Evolutionary conservation across 208 protist species (phyloP), one percentile per base, ranked within the genome.

Genomic region (Crithidia fasciculata): DNA sequence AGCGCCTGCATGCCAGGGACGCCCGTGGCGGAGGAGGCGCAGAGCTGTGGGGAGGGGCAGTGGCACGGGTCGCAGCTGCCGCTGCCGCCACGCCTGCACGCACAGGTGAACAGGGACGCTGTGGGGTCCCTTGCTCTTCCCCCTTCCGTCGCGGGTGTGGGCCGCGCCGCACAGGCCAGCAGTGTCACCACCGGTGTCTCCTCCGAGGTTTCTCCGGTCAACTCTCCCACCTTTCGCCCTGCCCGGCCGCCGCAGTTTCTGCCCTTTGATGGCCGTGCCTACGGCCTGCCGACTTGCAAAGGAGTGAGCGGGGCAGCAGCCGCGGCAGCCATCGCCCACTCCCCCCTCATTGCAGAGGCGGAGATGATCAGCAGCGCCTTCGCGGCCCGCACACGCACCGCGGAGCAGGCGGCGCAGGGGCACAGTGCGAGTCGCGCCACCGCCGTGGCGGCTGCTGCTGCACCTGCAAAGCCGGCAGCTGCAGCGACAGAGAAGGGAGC

Each of bases 221-320:
- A 1, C 40, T 71, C 57, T 16, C 47, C 64, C n/a, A 39, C 9
- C 36, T 53, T n/a, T 4, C 61, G 71, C 18, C 39, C 43, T 9
- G 43, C 8, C 2, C 47, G 60, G 8, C 41, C 64, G 45, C 56
- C 64, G 43, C 85, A 67, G 28, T 88, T 86, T 75, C 52, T 84
- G n/a, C 28, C 84, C 18, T 80, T 86, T 36, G 76, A 85, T 47
- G 87, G 87, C 36, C 78, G 72, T 36, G 84, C 84, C 10, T 92
- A 92, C 57, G 82, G 82, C 45, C 69, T 92, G 44, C 77, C 72
- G 3, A 9, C 39, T 13, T 41, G 36, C 60, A 8, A 28, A 15
- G 40, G n/a, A 0, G 45, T 61, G 15, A 80, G 67, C 47, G 63
- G 64, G 47, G 44, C 67, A 13, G 68, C 74, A 0, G 59, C 44